A percentile compares a stretch with the other conserved stretches of the same genome.
Evolutionary conservation across 2,329 filamentous ascomycete species (phyloP).

Genomic region (Juglanconis juglandina): DNA sequence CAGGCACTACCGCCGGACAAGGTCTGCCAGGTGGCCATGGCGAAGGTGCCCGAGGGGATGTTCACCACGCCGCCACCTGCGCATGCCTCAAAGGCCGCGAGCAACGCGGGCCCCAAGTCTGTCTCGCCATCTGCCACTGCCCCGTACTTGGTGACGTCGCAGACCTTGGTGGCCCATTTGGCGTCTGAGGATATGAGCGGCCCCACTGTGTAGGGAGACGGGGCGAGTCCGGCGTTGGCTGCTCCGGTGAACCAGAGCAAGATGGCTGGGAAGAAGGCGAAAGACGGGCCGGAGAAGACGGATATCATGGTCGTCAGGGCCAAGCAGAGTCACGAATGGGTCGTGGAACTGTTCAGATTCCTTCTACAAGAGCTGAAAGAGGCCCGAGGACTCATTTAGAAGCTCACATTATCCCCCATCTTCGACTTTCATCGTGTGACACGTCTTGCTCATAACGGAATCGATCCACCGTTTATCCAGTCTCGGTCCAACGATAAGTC

Average conservation of each 20-base stretch:
- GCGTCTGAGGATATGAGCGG: conserved; percentile 37
- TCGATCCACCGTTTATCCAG: no score
- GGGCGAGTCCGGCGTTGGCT: conserved; percentile 24
- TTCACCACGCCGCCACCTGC: conserved; percentile 38
- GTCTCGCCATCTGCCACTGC: conserved; percentile 48
- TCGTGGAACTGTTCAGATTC: no score
- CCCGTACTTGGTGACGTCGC: conserved; percentile 51
- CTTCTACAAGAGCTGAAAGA: neutral
- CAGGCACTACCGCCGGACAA: conserved; percentile 15
- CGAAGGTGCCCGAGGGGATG: conserved; percentile 20
- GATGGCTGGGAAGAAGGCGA: neutral
- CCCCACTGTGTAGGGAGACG: conserved; percentile 39
- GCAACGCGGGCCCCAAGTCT: conserved; percentile 47
- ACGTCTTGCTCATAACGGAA: no score
- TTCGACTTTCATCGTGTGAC: no score
- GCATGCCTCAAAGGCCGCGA: conserved; percentile 47
- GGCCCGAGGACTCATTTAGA: no score
- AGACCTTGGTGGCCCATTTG: conserved; percentile 44
- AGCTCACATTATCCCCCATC: no score
- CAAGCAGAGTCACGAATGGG: neutral
- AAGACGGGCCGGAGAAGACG: neutral
- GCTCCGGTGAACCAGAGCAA: conserved; percentile 14
- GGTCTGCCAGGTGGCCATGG: conserved; percentile 18
- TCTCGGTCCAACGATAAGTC: no score
- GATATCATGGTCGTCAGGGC: neutral